A percentile compares a stretch with the other conserved stretches of the same genome.
Conservation (phyloP, 208 protist genomes). For the Strigomonas culicis region DNA sequence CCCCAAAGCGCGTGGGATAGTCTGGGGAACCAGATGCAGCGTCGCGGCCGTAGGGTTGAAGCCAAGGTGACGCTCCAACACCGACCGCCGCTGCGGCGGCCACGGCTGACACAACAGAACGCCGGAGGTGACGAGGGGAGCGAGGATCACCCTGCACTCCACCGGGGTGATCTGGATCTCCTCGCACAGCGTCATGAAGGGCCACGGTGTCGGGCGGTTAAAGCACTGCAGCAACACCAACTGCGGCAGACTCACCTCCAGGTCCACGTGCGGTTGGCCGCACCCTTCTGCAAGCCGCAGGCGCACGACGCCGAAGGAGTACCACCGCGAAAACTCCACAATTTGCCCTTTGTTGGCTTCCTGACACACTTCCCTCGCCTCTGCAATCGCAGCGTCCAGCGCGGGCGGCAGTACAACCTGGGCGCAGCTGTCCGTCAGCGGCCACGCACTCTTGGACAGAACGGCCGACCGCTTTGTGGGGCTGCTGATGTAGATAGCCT, state of each 20-base stretch:
- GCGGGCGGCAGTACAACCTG: background rate
- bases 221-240: slow-evolving; percentile 39
- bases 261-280: background rate
- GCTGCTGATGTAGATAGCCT: slow-evolving; percentile 17
- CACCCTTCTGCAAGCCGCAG: slow-evolving; percentile 10
- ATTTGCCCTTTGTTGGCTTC: slow-evolving; percentile 20
- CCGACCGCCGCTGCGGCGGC: too few relatives aligned
- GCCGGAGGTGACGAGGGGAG: too few relatives aligned
- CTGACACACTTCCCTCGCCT: slow-evolving; percentile 8
- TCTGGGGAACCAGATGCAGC: background rate
- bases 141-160: slow-evolving; percentile 11
- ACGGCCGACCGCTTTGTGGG: slow-evolving; percentile 15
- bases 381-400: slow-evolving; percentile 12
- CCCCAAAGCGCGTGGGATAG: background rate
- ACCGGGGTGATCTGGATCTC: slow-evolving; percentile 14
- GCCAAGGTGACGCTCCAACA: too few relatives aligned
- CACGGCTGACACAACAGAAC: too few relatives aligned
- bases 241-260: slow-evolving; percentile 37
- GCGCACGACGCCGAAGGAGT: slow-evolving; percentile 25
- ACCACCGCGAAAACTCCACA: slow-evolving; percentile 24
- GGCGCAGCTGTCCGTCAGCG: slow-evolving; percentile 12
- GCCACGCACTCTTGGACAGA: slow-evolving; percentile 25
- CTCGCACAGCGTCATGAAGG: slow-evolving; percentile 26
- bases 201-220: slow-evolving; percentile 33
- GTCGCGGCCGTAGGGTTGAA: background rate